Base-by-base conservation (phyloP, 2,329 filamentous ascomycete genomes). In the Bipolaris gigantea region DNA sequence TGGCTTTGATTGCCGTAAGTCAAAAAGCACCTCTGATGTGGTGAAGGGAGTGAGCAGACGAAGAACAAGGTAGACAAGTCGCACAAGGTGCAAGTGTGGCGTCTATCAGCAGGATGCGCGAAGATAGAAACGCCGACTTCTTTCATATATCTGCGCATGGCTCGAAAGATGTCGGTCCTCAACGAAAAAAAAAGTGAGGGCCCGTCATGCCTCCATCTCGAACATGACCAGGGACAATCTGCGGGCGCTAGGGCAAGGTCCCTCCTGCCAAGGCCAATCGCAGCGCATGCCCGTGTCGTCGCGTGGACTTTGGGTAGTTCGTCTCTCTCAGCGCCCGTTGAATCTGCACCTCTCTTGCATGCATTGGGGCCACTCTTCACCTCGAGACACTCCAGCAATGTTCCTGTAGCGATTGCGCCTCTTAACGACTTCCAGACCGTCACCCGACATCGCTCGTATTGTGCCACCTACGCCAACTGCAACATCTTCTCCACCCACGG, bases 401-500 rank as follows among this genome's bases (percentile, higher is more conserved):
- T 30, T 54, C 47, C 35, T 51, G 16, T 65, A 65, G 55, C 52
- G 40, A 49, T 40, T n/a, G 50, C 48, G 40, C 21, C 49, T 42
- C 21, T 27, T 27, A 38, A 16, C 25, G 23, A 45, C 48, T 27
- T 41, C 48, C 38, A 43, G 36, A 39, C 45, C 52, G 33, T 44
- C 55, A 49, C 18, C 40, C 42, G 32, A 55, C 39, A 66, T 62
- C 67, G 47, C 60, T 65, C 65, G 61, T 66, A 65, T 63, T 49
- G 53, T 35, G 41, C 36, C 34, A n/a, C 23, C 38, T 23, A 34
- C 47, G 48, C 33, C 53, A 48, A 52, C 45, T 47, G 48, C 48
- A 25, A 51, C 36, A 40, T 55, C 53, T 54, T 60, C 63, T 55
- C 63, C 60, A 61, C 61, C 60, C 60, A 30, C 54, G 27, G 48